These are phyloP conservation scores for Penicillium sp. DNA, from an alignment of 2,329 filamentous ascomycete species.

Conservation along the genomic window DNA sequence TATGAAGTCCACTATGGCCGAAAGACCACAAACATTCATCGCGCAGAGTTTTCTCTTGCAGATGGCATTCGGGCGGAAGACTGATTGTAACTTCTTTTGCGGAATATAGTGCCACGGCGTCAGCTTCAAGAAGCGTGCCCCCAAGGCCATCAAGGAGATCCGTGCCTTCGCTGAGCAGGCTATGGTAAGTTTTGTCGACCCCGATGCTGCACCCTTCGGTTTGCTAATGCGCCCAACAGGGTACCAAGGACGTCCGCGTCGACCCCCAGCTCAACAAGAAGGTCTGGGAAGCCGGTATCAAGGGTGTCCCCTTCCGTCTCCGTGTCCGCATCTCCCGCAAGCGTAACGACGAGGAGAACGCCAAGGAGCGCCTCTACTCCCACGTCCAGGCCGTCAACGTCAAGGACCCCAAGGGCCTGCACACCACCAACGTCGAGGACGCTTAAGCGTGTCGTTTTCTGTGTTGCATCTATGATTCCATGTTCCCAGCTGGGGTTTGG, in stretches of 20 bases:
- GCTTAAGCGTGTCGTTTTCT: conserved; percentile 44
- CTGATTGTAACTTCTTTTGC: conserved; percentile 56
- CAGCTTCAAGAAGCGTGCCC: conserved; percentile 99
- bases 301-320: conserved; percentile 96
- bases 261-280: conserved; percentile 99
- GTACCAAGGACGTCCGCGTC: conserved; percentile 93
- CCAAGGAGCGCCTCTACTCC: conserved; percentile 99
- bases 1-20: conserved; percentile 67
- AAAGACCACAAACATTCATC: conserved; percentile 30
- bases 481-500: conserved; percentile 27
- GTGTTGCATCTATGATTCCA: conserved; percentile 29
- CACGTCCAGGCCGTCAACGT: conserved; percentile 99
- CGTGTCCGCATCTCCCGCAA: conserved; percentile 98
- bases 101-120: conserved; percentile 83
- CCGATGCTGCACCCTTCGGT: neutral
- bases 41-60: conserved; percentile 28
- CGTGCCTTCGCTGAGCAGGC: conserved; percentile 87
- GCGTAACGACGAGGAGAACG: conserved; percentile 99
- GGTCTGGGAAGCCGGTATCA: conserved; percentile 99
- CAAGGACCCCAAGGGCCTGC: conserved; percentile 97
- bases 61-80: conserved; percentile 65
- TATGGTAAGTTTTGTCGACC: conserved; percentile 73
- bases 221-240: conserved; percentile 55
- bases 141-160: conserved; percentile 99
- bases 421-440: conserved; percentile 82